A percentile compares a stretch with the other conserved stretches of the same genome.
These are phyloP conservation scores for Ceriops zippeliana DNA, from an alignment of 345 rosid species.

Conservation along the genomic window DNA sequence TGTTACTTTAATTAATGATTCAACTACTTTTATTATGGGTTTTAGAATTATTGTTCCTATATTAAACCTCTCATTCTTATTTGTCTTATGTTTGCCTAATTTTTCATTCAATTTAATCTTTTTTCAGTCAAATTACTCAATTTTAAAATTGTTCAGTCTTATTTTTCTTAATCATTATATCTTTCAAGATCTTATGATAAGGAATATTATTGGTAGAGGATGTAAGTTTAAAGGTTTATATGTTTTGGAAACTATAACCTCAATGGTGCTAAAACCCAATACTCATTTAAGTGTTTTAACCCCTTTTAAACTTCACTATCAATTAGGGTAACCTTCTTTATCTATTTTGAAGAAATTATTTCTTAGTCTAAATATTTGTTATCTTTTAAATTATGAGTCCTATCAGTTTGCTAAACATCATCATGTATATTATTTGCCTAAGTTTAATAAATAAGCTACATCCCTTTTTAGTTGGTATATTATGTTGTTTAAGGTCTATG, in stretches of 20 bases:
- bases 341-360: not conserved
- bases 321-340: not conserved
- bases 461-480: too few relatives aligned
- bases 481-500: too few relatives aligned
- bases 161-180: not conserved
- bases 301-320: not conserved
- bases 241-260: not conserved
- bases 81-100: too few relatives aligned
- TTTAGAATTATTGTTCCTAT: too few relatives aligned
- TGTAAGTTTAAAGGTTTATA: not conserved
- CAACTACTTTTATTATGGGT: too few relatives aligned
- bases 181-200: constrained; percentile 3
- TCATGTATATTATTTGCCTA: too few relatives aligned
- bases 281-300: not conserved
- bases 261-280: not conserved
- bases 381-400: not conserved
- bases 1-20: too few relatives aligned
- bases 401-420: not conserved
- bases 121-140: not conserved
- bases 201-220: not conserved
- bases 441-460: too few relatives aligned
- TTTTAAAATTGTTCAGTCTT: not conserved
- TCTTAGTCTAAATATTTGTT: not conserved
- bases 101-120: too few relatives aligned
- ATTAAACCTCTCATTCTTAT: too few relatives aligned